These are phyloP conservation scores for Stachybotrys chlorohalonatus DNA, from an alignment of 2,329 filamentous ascomycete species.

Conservation along the genomic window DNA sequence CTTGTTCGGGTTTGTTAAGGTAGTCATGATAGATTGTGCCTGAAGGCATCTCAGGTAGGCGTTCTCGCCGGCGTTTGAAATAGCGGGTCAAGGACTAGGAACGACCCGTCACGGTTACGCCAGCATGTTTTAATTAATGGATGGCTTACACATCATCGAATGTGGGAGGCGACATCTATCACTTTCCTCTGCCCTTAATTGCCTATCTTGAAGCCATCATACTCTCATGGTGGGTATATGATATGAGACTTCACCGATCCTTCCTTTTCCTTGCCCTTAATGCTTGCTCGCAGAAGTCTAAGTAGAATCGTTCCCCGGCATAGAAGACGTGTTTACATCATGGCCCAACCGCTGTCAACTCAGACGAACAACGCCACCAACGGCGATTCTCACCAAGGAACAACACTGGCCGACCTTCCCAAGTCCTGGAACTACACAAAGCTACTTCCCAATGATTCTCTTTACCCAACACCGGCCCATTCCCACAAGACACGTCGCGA, in stretches of 20 bases:
- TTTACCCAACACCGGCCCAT: constrained; percentile 69
- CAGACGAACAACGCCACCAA: constrained; percentile 10
- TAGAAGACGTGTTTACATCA: constrained; percentile 9
- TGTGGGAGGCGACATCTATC: too few relatives aligned
- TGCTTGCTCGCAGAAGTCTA: constrained; percentile 23
- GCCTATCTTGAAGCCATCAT: too few relatives aligned
- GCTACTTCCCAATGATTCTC: constrained; percentile 65
- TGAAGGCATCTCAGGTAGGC: too few relatives aligned
- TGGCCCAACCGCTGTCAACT: constrained; percentile 13
- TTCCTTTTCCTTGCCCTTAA: constrained; percentile 5
- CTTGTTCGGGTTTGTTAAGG: too few relatives aligned
- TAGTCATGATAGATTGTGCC: too few relatives aligned
- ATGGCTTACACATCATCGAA: too few relatives aligned
- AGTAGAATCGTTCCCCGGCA: constrained; percentile 19
- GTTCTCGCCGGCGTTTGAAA: too few relatives aligned
- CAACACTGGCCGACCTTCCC: constrained; percentile 45
- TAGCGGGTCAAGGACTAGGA: too few relatives aligned
- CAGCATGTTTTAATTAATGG: too few relatives aligned
- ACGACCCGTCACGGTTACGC: too few relatives aligned
- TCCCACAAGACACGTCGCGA: constrained; percentile 77
- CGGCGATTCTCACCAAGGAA: constrained; percentile 16
- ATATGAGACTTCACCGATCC: not conserved
- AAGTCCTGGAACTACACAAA: constrained; percentile 58
- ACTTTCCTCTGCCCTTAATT: too few relatives aligned
- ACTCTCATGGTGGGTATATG: not conserved